A percentile compares a stretch with the other conserved stretches of the same genome.
phyloP scores from a whole-genome alignment of 2,329 filamentous ascomycete species.

The Neurospora sp. region DNA sequence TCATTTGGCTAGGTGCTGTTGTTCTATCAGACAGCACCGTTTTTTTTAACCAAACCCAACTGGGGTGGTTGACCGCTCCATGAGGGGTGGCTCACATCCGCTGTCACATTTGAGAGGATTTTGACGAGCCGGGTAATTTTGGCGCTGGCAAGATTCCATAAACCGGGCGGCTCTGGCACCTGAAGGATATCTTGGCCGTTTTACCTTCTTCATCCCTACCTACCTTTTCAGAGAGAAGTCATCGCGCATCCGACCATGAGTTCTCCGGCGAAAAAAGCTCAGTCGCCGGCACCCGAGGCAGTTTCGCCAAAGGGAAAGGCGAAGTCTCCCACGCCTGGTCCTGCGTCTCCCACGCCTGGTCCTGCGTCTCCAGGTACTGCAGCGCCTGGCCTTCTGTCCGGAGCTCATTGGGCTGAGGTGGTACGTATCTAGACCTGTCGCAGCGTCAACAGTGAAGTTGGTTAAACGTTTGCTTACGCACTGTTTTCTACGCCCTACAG shows the following conservation, averaged over 20 bases:
- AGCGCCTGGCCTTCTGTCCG: not conserved
- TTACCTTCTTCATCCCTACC: not conserved
- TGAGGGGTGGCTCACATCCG: not conserved
- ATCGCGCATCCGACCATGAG: not conserved
- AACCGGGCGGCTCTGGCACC: not conserved
- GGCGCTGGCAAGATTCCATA: not conserved
- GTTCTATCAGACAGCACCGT: not conserved
- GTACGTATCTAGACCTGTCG: constrained; percentile 5
- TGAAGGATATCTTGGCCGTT: not conserved
- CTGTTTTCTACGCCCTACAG: constrained; percentile 2
- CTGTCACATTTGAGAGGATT: not conserved
- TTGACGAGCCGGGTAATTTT: not conserved
- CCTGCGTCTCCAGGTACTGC: not conserved
- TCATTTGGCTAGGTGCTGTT: not conserved
- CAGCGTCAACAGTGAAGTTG: constrained; percentile 18
- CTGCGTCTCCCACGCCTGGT: not conserved
- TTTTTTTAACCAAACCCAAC: not conserved
- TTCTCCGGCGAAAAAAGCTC: not conserved
- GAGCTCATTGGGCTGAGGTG: not conserved
- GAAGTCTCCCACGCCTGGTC: not conserved
- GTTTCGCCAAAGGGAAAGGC: not conserved
- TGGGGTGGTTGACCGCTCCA: not conserved
- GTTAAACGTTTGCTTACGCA: constrained; percentile 15
- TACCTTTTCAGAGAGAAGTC: not conserved
- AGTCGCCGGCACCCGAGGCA: not conserved